Evolutionary conservation across 2,329 filamentous ascomycete species (phyloP).

Genomic region (Claviceps pazoutovae): DNA sequence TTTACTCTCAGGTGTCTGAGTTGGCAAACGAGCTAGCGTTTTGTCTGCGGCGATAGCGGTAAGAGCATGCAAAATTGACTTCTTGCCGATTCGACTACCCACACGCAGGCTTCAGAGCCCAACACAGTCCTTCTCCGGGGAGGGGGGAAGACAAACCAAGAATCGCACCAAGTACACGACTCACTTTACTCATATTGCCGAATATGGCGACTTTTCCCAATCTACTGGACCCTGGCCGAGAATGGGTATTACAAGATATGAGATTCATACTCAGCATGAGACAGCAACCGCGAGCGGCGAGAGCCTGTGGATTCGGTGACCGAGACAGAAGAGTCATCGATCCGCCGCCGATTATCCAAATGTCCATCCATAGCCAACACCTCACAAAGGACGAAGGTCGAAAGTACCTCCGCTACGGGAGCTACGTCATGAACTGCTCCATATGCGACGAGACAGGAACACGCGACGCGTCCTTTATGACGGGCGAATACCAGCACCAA

Average conservation of each 20-base stretch:
- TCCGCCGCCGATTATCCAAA: constrained; percentile 68
- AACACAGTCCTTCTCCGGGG: not conserved
- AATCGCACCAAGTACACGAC: not conserved
- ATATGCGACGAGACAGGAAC: constrained; percentile 57
- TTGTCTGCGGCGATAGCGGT: not conserved
- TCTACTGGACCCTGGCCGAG: constrained; percentile 11
- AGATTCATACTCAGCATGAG: constrained; percentile 36
- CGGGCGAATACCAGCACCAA: constrained; percentile 57
- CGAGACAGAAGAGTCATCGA: constrained; percentile 71
- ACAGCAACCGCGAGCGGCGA: constrained; percentile 64
- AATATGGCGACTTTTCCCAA: constrained; percentile 12
- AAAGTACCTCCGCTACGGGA: constrained; percentile 41
- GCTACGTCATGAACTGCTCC: constrained; percentile 62
- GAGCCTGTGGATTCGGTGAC: constrained; percentile 74
- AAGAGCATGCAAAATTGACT: not conserved
- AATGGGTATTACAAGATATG: constrained; percentile 10
- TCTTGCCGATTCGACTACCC: not conserved
- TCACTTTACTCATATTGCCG: not conserved
- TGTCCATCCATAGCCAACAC: constrained; percentile 46
- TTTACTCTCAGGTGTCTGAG: too few species aligned
- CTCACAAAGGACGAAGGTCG: constrained; percentile 39
- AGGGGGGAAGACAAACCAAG: not conserved
- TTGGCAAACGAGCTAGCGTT: not conserved
- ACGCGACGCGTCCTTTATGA: constrained; percentile 56
- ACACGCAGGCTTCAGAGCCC: not conserved